These are phyloP conservation scores for Trichoderma atroviride DNA, from an alignment of 2,329 filamentous ascomycete species.

Conservation along the genomic window DNA sequence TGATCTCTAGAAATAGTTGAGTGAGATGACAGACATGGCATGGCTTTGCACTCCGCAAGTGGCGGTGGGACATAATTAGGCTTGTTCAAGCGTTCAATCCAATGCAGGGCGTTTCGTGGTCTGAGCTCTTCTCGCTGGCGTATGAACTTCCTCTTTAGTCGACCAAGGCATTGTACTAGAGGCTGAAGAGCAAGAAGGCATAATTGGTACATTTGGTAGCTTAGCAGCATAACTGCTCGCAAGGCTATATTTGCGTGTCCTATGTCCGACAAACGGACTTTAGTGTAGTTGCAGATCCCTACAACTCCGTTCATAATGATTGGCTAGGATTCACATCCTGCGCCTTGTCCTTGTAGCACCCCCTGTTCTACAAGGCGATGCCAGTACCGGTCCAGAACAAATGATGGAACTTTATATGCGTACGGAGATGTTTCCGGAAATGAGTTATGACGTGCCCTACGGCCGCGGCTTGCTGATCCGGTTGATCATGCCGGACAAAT, in stretches of 20 bases:
- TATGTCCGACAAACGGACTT: neutral
- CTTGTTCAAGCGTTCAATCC: neutral
- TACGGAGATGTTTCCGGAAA: neutral
- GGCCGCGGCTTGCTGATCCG: neutral
- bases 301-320: neutral
- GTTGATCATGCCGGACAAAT: neutral
- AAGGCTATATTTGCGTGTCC: neutral
- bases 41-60: neutral
- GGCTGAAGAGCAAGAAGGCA: neutral
- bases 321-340: neutral
- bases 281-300: neutral
- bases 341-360: neutral
- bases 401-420: neutral
- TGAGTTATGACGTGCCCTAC: neutral
- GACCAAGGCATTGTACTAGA: neutral
- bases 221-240: neutral
- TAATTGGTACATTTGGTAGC: neutral
- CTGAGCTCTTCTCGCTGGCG: neutral
- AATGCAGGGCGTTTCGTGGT: neutral
- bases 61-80: neutral
- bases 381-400: neutral
- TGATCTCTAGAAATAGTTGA: neutral
- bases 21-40: neutral
- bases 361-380: neutral
- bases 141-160: neutral